A percentile compares a stretch with the other conserved stretches of the same genome.
Conservation (phyloP, 2,329 filamentous ascomycete genomes). For the Hypoxylon sp. region DNA sequence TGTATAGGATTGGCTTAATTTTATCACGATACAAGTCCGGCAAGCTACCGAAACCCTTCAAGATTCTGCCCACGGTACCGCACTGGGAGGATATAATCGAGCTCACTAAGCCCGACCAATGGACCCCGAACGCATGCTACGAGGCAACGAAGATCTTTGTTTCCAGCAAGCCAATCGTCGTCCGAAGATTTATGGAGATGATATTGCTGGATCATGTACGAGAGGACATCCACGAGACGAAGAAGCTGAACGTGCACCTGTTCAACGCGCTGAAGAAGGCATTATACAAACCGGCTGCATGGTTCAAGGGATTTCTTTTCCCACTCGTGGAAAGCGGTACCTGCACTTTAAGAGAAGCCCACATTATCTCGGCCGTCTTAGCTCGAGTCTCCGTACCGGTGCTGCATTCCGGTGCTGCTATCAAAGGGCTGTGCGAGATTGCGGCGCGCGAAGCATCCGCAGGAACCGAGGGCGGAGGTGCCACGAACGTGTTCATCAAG, state of each 20-base stretch:
- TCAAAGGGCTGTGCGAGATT: slow-evolving; percentile 94
- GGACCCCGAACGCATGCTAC: slow-evolving; percentile 82
- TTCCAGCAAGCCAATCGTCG: slow-evolving; percentile 81
- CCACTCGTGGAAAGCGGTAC: slow-evolving; percentile 85
- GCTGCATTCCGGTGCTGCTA: slow-evolving; percentile 88
- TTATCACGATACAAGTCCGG: slow-evolving; percentile 94
- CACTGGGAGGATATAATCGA: slow-evolving; percentile 91
- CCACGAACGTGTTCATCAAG: slow-evolving; percentile 95
- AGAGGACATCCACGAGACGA: slow-evolving; percentile 92
- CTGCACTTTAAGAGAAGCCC: slow-evolving; percentile 92
- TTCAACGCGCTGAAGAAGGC: slow-evolving; percentile 95
- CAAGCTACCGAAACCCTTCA: slow-evolving; percentile 97
- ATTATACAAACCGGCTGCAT: slow-evolving; percentile 92
- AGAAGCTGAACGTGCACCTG: slow-evolving; percentile 94
- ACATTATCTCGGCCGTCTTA: slow-evolving; percentile 89
- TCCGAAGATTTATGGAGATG: slow-evolving; percentile 86
- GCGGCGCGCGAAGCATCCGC: slow-evolving; percentile 85
- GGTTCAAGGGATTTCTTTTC: slow-evolving; percentile 97
- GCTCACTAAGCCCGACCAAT: slow-evolving; percentile 80
- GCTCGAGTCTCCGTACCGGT: slow-evolving; percentile 88
- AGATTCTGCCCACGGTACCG: slow-evolving; percentile 91
- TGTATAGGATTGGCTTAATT: slow-evolving; percentile 79
- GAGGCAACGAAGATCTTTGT: slow-evolving; percentile 94
- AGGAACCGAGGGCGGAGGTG: slow-evolving; percentile 86
- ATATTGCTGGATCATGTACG: slow-evolving; percentile 91